Base-by-base conservation (phyloP, 1,284 basidiomycete genomes). In the Trametes sp. region DNA sequence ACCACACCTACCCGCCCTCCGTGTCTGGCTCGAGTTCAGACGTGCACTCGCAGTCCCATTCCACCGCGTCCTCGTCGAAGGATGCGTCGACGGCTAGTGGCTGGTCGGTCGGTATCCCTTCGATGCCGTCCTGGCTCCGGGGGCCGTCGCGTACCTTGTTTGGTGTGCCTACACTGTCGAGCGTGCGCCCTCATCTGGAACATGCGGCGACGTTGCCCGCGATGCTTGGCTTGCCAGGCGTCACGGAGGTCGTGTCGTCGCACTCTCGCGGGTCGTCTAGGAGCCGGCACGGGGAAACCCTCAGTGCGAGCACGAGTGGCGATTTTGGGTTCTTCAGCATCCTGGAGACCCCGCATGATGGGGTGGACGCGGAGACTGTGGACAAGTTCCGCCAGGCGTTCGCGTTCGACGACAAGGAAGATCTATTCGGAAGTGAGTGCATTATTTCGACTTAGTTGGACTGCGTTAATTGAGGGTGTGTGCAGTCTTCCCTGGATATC, bases 401-500 rank as follows among this genome's bases (percentile, higher is more conserved):
- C 76, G 92, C 94, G 0, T 88, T 96, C 63, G 89, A 93, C 63
- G 93, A 94, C 63, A 93, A 88, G 73, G 95, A 98, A 77, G 84
- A 78, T n/a, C 74, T 97, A 36, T 82, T 96, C 58, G 94, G 94
- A 71, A 91, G 95, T 95, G 74, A 74, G 93, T 84, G 21, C 50
- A 14, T 26, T 23, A 9, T 13, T 4, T 19, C n/a, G n/a, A 35
- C 33, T 48, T 35, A 8, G 10, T 11, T 35, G n/a, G 19, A 10
- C 4, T 6, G 23, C 33, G 23, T 54, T 7, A 57, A 42, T 49
- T 36, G 29, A 59, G 13, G 59, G 6, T 24, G 31, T 33, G 14
- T n/a, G 13, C 71, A 97, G 95, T 93, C 74, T 94, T 96, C 75
- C 86, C 92, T 41, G 95, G 94, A 19, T 96, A 92, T 74, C 82